These are phyloP conservation scores for Claviceps maximensis DNA, from an alignment of 2,329 filamentous ascomycete genomes.

Conservation along the genomic window DNA sequence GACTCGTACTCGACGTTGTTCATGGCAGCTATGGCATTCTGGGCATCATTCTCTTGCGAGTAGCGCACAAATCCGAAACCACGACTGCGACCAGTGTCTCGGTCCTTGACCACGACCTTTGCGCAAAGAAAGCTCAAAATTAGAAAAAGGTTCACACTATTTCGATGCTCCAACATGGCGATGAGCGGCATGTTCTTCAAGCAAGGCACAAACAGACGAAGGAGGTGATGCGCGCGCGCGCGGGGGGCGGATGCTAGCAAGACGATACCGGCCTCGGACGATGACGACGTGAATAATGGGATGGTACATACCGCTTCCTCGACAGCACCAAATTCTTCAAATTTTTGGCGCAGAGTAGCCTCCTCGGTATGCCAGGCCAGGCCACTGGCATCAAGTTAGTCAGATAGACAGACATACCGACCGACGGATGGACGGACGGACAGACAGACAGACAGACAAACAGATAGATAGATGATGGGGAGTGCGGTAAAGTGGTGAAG, in stretches of 20 bases:
- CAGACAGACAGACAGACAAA: too few relatives aligned
- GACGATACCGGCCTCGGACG: neutral
- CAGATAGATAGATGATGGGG: constrained; percentile 8
- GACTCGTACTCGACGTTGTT: constrained; percentile 74
- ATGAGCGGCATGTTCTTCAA: neutral
- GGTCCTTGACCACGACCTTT: constrained; percentile 94
- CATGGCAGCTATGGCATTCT: constrained; percentile 64
- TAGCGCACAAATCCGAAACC: constrained; percentile 97
- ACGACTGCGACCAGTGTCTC: constrained; percentile 89
- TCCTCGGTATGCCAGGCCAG: constrained; percentile 98
- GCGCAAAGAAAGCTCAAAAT: constrained; percentile 6
- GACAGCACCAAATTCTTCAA: constrained; percentile 79
- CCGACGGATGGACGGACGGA: too few relatives aligned
- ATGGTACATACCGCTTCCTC: constrained; percentile 77
- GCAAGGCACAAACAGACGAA: neutral
- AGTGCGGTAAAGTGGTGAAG: neutral
- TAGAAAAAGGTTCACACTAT: constrained; percentile 9
- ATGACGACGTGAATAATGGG: constrained; percentile 1
- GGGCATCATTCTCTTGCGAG: constrained; percentile 59
- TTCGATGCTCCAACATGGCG: neutral
- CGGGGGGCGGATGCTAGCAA: neutral
- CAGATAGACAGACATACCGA: neutral
- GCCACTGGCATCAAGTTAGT: constrained; percentile 45
- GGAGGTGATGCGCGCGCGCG: neutral
- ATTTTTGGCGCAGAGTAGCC: constrained; percentile 71